Evolutionary conservation across 805 yeast species (phyloP).

Genomic region (Ogataea corticis): DNA sequence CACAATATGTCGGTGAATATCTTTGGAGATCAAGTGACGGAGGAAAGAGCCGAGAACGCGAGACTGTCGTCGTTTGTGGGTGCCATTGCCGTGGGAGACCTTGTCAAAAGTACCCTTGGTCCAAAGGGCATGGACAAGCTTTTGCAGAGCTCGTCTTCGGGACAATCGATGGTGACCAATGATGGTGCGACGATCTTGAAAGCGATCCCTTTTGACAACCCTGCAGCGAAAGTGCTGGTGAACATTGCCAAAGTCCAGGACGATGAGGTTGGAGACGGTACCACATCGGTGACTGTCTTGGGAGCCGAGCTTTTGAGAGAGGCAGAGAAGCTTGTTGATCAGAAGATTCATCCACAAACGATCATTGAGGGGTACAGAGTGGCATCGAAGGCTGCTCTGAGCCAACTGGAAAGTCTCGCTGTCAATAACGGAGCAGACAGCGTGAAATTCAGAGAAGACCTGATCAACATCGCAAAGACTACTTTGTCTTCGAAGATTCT

Average conservation of each 20-base stretch:
- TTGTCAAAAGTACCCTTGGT: conserved; percentile 91
- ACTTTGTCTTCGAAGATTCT: conserved; percentile 91
- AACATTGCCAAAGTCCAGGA: conserved; percentile 96
- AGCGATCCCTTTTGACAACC: conserved; percentile 92
- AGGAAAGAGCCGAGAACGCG: conserved; percentile 97
- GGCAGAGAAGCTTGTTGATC: conserved; percentile 89
- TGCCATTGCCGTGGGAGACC: conserved; percentile 98
- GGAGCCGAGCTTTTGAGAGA: conserved; percentile 91
- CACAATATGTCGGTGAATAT: conserved; percentile 73
- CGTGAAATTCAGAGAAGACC: conserved; percentile 68
- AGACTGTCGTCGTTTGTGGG: conserved; percentile 97
- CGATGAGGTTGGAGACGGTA: conserved; percentile 98
- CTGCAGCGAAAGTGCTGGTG: conserved; percentile 94
- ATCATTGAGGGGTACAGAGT: conserved; percentile 94
- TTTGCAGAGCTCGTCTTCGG: conserved; percentile 81
- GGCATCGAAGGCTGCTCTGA: conserved; percentile 82
- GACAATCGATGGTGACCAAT: conserved; percentile 81
- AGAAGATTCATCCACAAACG: conserved; percentile 96
- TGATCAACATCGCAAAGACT: conserved; percentile 86
- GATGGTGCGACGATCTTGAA: conserved; percentile 98
- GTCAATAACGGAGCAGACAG: conserved; percentile 65
- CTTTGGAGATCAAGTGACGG: conserved; percentile 96
- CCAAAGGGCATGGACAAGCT: conserved; percentile 99
- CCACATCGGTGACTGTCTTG: conserved; percentile 91
- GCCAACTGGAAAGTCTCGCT: conserved; percentile 74